A percentile compares a stretch with the other conserved stretches of the same genome.
Conservation (phyloP, 2,329 filamentous ascomycete genomes). For the Diplodia corticola region DNA sequence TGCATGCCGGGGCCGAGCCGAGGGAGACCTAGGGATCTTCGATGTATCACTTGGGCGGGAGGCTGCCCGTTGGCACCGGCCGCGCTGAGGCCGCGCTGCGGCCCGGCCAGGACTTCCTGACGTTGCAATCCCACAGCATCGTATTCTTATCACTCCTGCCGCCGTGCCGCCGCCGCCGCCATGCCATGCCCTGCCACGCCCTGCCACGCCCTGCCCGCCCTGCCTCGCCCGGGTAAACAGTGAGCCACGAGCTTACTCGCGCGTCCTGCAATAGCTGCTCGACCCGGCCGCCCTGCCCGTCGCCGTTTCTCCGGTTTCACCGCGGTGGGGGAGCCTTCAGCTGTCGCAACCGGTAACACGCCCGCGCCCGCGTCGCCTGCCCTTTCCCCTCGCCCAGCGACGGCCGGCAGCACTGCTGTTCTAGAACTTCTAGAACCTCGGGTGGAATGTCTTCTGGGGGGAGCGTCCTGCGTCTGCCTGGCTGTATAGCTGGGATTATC, state of each 20-base stretch:
- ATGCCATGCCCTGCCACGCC: background rate
- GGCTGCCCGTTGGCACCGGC: background rate
- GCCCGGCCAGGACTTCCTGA: background rate
- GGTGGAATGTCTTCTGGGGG: constrained; percentile 1
- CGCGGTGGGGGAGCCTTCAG: background rate
- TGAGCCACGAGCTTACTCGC: constrained; percentile 9
- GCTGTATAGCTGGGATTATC: too few species aligned
- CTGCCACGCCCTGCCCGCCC: too few species aligned
- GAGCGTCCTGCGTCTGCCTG: background rate
- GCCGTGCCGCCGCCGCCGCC: background rate
- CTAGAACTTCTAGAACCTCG: constrained; percentile 17
- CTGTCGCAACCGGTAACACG: background rate
- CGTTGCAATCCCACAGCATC: constrained; percentile 8
- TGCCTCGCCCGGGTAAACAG: background rate
- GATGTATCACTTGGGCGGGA: constrained; percentile 8
- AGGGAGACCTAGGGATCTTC: too few species aligned
- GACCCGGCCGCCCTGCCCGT: background rate
- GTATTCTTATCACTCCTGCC: constrained; percentile 10
- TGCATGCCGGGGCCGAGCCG: too few species aligned
- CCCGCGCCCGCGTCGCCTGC: background rate
- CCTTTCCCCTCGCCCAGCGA: background rate
- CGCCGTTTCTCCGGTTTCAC: constrained; percentile 16
- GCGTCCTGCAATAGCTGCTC: background rate
- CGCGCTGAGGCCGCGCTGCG: background rate
- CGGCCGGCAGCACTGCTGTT: background rate